phyloP scores from a whole-genome alignment of 2,329 filamentous ascomycete species.

The Xylaria sp. region DNA sequence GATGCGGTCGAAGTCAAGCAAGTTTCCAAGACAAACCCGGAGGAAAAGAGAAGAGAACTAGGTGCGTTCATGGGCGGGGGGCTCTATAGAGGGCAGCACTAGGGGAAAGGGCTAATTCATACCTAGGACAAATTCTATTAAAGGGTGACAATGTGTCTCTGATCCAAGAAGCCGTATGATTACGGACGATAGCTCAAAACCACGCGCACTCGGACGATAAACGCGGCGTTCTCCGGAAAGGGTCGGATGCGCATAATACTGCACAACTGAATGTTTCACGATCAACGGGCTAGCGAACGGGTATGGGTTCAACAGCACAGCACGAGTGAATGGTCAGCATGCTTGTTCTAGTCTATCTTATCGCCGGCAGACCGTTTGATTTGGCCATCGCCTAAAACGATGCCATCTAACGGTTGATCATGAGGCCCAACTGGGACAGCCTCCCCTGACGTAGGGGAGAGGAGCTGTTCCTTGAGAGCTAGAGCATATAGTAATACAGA shows the following conservation, averaged over 20 bases:
- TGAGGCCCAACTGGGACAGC: conserved; percentile 75
- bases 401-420: conserved; percentile 80
- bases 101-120: conserved; percentile 13
- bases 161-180: conserved; percentile 55
- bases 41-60: conserved; percentile 77
- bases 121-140: conserved; percentile 65
- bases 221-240: conserved; percentile 7
- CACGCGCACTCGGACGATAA: conserved; percentile 29
- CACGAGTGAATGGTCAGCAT: conserved; percentile 23
- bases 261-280: background rate
- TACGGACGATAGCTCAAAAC: conserved; percentile 10
- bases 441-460: conserved; percentile 61
- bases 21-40: conserved; percentile 76
- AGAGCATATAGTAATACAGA: conserved; percentile 71
- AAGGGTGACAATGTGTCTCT: conserved; percentile 72
- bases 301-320: conserved; percentile 16
- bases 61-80: conserved; percentile 58
- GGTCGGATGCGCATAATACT: background rate
- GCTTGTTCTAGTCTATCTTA: conserved; percentile 31
- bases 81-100: background rate
- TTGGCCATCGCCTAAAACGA: conserved; percentile 74
- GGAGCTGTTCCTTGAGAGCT: conserved; percentile 83
- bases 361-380: conserved; percentile 50
- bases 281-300: background rate
- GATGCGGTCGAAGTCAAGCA: conserved; percentile 92